Evolutionary conservation across 1,139 yeast genomes (phyloP).

Genomic region (Protomyces pachydermus): DNA sequence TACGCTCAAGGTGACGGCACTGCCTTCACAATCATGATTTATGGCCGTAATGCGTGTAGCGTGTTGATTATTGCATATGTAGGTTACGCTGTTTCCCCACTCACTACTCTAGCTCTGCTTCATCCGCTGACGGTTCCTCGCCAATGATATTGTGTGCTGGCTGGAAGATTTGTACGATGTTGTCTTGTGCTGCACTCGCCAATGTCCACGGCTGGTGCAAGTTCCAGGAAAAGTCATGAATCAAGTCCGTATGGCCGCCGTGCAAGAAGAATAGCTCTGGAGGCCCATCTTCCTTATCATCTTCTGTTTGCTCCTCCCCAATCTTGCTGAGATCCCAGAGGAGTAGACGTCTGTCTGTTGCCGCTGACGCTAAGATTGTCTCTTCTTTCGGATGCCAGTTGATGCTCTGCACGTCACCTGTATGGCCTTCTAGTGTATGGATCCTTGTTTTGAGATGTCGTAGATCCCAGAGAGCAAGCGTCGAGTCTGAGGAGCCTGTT

Average conservation of each 20-base stretch:
- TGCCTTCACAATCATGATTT: not conserved
- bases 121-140: constrained; percentile 16
- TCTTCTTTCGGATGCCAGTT: constrained; percentile 71
- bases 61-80: too few relatives aligned
- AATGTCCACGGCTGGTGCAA: constrained; percentile 60
- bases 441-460: constrained; percentile 42
- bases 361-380: constrained; percentile 64
- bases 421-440: constrained; percentile 47
- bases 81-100: not conserved
- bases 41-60: too few relatives aligned
- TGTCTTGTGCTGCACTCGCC: constrained; percentile 83
- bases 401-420: constrained; percentile 59
- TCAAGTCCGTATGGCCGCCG: constrained; percentile 85
- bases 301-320: constrained; percentile 44
- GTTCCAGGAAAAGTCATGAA: constrained; percentile 77
- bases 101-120: constrained; percentile 10
- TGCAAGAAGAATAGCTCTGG: constrained; percentile 63
- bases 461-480: constrained; percentile 63
- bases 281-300: constrained; percentile 40
- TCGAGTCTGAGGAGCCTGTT: constrained; percentile 65
- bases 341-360: constrained; percentile 65
- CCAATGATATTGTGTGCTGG: constrained; percentile 27
- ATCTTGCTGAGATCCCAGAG: constrained; percentile 57
- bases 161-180: constrained; percentile 79
- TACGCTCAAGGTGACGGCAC: constrained; percentile 44